phyloP scores from a whole-genome alignment of 2,329 filamentous ascomycete species.

The Aureobasidium sp. region DNA sequence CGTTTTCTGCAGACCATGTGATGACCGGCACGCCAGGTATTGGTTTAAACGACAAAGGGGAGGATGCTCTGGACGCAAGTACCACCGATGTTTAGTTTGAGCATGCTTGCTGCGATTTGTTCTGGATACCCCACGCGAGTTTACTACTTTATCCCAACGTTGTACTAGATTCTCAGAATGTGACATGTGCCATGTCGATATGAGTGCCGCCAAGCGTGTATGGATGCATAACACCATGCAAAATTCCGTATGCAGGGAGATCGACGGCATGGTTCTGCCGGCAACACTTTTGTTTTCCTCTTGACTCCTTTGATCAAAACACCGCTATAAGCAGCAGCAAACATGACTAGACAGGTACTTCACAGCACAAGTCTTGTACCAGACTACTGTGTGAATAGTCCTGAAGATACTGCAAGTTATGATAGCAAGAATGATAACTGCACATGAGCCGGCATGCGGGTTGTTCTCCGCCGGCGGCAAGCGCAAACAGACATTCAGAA shows the following conservation, averaged over 20 bases:
- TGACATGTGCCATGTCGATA: background rate
- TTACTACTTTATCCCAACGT: background rate
- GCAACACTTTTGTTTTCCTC: background rate
- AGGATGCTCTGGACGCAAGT: constrained; percentile 8
- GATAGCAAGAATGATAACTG: background rate
- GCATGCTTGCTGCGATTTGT: background rate
- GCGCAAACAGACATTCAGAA: background rate
- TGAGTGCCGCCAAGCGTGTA: background rate
- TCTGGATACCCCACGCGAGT: background rate
- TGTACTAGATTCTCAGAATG: background rate
- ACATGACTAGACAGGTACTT: background rate
- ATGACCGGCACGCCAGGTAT: constrained; percentile 14
- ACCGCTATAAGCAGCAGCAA: background rate
- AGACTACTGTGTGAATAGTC: background rate
- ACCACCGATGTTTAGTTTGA: constrained; percentile 12
- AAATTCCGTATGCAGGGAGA: background rate
- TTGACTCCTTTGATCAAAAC: background rate
- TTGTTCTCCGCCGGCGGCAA: background rate
- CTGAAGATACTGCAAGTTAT: background rate
- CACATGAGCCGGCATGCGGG: background rate
- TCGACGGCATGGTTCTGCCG: no score
- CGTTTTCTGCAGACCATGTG: constrained; percentile 12
- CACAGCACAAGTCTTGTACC: background rate
- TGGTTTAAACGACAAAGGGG: background rate
- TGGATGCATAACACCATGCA: background rate